phyloP scores from a whole-genome alignment of 345 rosid species.

The Citropsis articulata region DNA sequence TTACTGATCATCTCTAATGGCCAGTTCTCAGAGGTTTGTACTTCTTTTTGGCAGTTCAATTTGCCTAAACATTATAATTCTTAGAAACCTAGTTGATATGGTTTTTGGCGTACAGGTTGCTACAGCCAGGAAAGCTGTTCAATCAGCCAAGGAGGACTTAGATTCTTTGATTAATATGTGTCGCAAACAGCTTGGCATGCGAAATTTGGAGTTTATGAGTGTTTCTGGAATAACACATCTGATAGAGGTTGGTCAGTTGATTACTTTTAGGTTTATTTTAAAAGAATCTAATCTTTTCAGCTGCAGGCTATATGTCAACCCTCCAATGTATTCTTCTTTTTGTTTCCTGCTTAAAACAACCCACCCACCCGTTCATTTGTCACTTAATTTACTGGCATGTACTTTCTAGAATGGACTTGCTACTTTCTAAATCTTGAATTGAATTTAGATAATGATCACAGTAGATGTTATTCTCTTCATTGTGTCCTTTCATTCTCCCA shows the following conservation, averaged over 20 bases:
- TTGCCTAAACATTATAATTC: not conserved
- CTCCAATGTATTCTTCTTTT: not conserved
- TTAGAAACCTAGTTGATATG: constrained; percentile 7
- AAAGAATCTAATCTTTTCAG: not conserved
- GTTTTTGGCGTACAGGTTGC: constrained; percentile 50
- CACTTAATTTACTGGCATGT: not conserved
- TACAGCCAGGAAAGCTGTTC: constrained; percentile 62
- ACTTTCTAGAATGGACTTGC: not conserved
- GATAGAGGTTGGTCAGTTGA: constrained; percentile 46
- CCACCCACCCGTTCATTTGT: not conserved
- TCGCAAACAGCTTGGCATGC: constrained; percentile 48
- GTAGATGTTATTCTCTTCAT: not conserved
- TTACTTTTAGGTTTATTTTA: constrained; percentile 4
- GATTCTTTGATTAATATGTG: constrained; percentile 47
- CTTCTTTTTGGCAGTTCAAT: not conserved
- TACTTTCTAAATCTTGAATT: not conserved
- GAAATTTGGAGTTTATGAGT: constrained; percentile 48
- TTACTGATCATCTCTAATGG: constrained; percentile 50
- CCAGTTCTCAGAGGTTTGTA: constrained; percentile 74
- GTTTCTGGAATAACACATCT: constrained; percentile 69
- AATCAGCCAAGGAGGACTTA: constrained; percentile 51
- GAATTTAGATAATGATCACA: not conserved
- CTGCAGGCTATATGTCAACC: not conserved
- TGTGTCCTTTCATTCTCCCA: not conserved
- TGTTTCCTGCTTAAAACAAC: not conserved